Conservation (phyloP, 495 filamentous ascomycete species). For the Hypoxylon fuscum region DNA sequence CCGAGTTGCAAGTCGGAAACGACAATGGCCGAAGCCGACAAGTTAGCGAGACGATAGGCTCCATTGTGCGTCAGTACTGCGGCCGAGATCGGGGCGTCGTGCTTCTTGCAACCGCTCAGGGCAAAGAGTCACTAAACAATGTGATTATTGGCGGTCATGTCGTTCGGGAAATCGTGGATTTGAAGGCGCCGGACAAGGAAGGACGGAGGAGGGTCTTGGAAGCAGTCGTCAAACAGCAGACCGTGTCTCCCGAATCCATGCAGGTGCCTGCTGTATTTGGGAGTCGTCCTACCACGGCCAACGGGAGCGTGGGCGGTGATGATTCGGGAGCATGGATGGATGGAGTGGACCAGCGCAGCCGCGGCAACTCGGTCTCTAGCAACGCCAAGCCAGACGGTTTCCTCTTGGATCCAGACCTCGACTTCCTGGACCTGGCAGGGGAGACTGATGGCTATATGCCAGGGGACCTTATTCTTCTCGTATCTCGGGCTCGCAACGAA, state of each 20-base stretch:
- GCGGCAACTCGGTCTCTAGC: constrained; percentile 10
- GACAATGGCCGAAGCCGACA: constrained; percentile 93
- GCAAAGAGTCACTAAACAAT: constrained; percentile 86
- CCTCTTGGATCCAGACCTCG: constrained; percentile 74
- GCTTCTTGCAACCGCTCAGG: constrained; percentile 88
- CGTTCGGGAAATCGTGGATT: constrained; percentile 79
- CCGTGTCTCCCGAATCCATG: constrained; percentile 50
- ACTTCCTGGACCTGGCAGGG: constrained; percentile 91
- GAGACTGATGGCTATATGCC: constrained; percentile 98
- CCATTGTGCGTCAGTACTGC: constrained; percentile 84
- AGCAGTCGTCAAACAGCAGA: constrained; percentile 64
- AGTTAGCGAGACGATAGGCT: constrained; percentile 87
- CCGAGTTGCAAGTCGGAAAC: constrained; percentile 87
- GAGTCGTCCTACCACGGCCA: constrained; percentile 62
- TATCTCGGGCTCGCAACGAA: constrained; percentile 88
- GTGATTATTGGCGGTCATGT: constrained; percentile 82
- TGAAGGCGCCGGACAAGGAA: constrained; percentile 92
- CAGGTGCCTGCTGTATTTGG: constrained; percentile 49
- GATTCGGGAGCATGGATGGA: constrained; percentile 77
- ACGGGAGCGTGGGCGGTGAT: constrained; percentile 55
- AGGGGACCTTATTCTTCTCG: constrained; percentile 85
- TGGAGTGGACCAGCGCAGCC: constrained; percentile 51
- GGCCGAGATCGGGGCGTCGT: constrained; percentile 76
- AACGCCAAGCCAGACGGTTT: constrained; percentile 65
- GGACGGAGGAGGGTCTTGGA: constrained; percentile 84